Base-by-base conservation (phyloP, 306 rosid species). In the Rosa chinensis region DNA sequence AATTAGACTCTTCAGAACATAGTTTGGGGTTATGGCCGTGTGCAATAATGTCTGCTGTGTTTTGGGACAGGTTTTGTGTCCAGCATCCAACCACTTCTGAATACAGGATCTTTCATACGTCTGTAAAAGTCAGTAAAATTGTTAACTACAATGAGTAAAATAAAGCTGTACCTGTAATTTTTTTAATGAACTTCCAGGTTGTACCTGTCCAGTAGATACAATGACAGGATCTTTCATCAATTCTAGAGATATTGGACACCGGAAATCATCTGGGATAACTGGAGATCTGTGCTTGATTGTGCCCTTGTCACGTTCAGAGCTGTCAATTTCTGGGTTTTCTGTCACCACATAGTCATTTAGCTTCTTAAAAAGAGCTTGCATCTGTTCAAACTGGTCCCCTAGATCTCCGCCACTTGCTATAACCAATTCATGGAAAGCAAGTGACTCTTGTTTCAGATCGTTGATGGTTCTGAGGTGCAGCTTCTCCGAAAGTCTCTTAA, bases 141-240 rank as follows among this genome's bases (percentile, higher is more conserved):
- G 71, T 77, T 67, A 39, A 76, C 47, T 47, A 45, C 67, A 13
- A 50, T 21, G 44, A 39, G 50, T 7, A 40, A 43, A 32, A 53
- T 28, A 75, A 50, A 42, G 25, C 10, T 16, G 59, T 16, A 75
- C 12, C 4, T 5, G 71, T 66, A 37, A 12, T 8, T 18, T 78
- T 78, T 50, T 53, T 13, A 82, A 74, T 77, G 45, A 76, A 72
- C 13, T n/a, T 66, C 28, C 4, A 16, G 78, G 67, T 53, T 53
- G 21, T 92, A 96, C 99, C 99, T 93, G 99, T 82, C 99, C 98
- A 25, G 98, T 96, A 62, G 99, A 91, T 78, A 96, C 94, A 72
- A 93, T 91, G 20, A 96, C 99, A 17, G 98, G 99, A 87, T 96
- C 98, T 85, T 89, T 91, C 99, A 96, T 93, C 74, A 93, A 80